Base-by-base conservation (phyloP, 169 alveolate genomes). In the Plasmodium reichenowi region DNA sequence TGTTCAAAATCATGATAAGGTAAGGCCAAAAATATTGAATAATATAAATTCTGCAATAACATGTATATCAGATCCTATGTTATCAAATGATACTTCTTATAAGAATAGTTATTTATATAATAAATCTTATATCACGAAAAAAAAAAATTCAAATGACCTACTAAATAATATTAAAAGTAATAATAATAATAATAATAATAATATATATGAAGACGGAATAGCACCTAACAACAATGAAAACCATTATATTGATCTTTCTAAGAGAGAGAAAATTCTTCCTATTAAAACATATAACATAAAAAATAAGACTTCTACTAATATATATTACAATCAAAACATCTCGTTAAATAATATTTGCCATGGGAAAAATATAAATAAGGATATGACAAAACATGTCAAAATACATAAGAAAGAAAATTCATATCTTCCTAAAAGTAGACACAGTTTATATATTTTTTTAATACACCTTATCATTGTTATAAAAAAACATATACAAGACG, bases 401-500 rank as follows among this genome's bases (percentile, higher is more conserved):
- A 56, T 0, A 56, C 1, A 15, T 6, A 56, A 17, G 29, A 3
- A 13, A 56, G 8, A 56, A 17, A 7, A 15, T 22, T 38, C 47
- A 38, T 38, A 38, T 38, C 0, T 6, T 38, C 47, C 26, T 45
- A 74, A 29, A 12, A 29, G 43, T 22, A 74, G 64, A 52, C 13
- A 29, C 56, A 22, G 32, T 52, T 76, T 64, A 26, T 78, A 48
- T 59, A 64, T 59, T 48, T 78, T 78, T 78, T 64, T 78, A 66
- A 70, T 78, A n/a, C 68, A 78, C 63, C 52, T 78, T 3, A 54
- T 78, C 29, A 52, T 60, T 7, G 50, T 78, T 22, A 78, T 78
- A 64, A 78, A 78, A 64, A 50, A 26, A 59, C 89, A 78, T 17
- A 78, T 78, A 15, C 63, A 78, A 66, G 20, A 64, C n/a, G 13